Conservation (phyloP, 179 eudicot genomes). For the Patellifolia procumbens region DNA sequence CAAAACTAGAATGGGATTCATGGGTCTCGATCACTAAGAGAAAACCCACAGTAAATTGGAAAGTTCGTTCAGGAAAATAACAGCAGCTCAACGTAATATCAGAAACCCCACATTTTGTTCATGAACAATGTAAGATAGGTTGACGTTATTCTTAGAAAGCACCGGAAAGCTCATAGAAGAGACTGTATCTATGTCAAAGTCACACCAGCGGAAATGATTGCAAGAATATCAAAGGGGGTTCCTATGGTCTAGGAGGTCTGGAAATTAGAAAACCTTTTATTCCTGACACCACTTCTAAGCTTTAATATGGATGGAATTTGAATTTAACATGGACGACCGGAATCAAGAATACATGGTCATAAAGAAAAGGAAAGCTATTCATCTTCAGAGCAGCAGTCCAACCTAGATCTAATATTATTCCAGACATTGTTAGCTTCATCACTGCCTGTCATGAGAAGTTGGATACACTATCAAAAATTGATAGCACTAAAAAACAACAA, state of each 20-base stretch:
- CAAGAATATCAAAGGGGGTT: background rate
- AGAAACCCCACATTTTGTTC: constrained; percentile 16
- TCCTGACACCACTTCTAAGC: background rate
- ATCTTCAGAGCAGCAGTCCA: constrained; percentile 28
- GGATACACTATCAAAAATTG: constrained; percentile 45
- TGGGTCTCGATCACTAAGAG: background rate
- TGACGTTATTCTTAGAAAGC: background rate
- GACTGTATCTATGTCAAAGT: background rate
- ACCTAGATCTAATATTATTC: constrained; percentile 38
- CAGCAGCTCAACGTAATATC: constrained; percentile 13
- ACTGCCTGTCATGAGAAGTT: constrained; percentile 57
- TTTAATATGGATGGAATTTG: background rate
- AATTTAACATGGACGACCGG: background rate
- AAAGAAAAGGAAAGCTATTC: constrained; percentile 14
- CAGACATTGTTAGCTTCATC: constrained; percentile 62
- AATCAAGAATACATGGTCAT: constrained; percentile 6
- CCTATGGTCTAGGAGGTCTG: constrained; percentile 5
- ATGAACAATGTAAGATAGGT: background rate
- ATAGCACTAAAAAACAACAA: constrained; percentile 48
- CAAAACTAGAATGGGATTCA: background rate
- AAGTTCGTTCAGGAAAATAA: background rate
- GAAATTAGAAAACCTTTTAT: background rate
- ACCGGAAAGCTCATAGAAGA: constrained; percentile 2
- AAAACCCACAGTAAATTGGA: background rate
- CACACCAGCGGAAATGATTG: background rate